These are phyloP conservation scores for Ceratocystis papillata DNA, from an alignment of 2,329 filamentous ascomycete genomes.

Conservation along the genomic window DNA sequence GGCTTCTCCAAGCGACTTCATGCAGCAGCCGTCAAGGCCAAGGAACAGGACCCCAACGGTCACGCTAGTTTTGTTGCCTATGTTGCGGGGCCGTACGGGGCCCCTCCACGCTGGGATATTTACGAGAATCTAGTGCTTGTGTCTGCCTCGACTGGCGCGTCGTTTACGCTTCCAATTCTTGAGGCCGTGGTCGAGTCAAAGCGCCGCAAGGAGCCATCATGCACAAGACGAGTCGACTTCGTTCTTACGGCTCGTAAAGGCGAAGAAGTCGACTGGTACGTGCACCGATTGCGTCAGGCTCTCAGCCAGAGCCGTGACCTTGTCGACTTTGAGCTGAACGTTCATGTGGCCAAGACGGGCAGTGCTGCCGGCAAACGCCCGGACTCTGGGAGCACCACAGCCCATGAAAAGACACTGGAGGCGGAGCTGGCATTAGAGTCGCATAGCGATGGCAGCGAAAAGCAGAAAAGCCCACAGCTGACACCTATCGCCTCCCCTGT, in stretches of 20 bases:
- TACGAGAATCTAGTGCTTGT: conserved; percentile 51
- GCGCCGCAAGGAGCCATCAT: conserved; percentile 32
- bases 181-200: conserved; percentile 40
- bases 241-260: conserved; percentile 42
- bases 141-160: conserved; percentile 52
- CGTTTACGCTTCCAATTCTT: conserved; percentile 49
- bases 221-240: conserved; percentile 44
- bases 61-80: conserved; percentile 36
- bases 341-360: conserved; percentile 46
- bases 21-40: conserved; percentile 35
- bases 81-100: conserved; percentile 47
- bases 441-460: neutral
- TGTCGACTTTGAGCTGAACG: conserved; percentile 38
- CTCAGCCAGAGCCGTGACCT: conserved; percentile 35
- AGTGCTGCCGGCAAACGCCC: conserved; percentile 7
- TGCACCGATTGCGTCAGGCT: conserved; percentile 39
- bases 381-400: neutral
- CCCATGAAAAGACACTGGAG: conserved; percentile 1
- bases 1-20: conserved; percentile 49
- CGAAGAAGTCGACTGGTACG: conserved; percentile 47
- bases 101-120: conserved; percentile 45
- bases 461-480: neutral
- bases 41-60: conserved; percentile 28
- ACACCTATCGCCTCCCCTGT: neutral
- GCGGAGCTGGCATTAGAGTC: conserved; percentile 1